Evolutionary conservation across 1,139 yeast genomes (phyloP), one percentile per base, ranked within the genome.

Genomic region (Saccharomyces hybrid): DNA sequence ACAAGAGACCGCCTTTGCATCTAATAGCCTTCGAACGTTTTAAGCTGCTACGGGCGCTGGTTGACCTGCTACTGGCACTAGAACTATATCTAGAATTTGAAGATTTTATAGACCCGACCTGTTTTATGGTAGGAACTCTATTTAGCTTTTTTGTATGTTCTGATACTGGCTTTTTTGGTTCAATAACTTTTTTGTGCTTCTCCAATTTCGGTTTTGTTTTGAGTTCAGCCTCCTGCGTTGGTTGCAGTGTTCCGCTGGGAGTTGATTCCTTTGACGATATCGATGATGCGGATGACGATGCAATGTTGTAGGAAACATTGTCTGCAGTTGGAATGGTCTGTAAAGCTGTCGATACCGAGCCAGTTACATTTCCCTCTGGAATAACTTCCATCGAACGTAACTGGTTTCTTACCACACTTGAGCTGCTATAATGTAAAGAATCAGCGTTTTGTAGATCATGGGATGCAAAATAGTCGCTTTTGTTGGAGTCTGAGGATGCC

Each of bases 1-100:
- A 57, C 14, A 68, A 55, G 20, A 68, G 54, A 6, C 71, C 71
- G 46, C 71, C 71, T 54, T 61, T 64, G 54, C 71, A 67, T 47
- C 67, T 61, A 9, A 68, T 59, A 1, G 71, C 71, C 42, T 63
- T 62, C 0, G 71, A 67, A 56, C 71, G 61, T 47, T 67, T 68
- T 44, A 67, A 52, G 4, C 53, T 14, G n/a, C 48, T 1, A 23
- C 20, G 25, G 5, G 31, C 34, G 20, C 44, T 49, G 2, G 49
- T 27, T 6, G 47, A 14, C 48, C 32, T 46, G 26, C 34, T n/a
- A 51, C 34, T 27, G 46, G 38, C 6, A 49, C 32, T 13, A 29
- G 31, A 16, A 13, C 25, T 25, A 11, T 26, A 9, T 11, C 38
- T 50, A 7, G 32, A 42, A 16, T 41, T 47, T n/a, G 55, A 48